A percentile compares a stretch with the other conserved stretches of the same genome.
Conservation (phyloP, 257 asterid species). For the Capsicum pubescens region DNA sequence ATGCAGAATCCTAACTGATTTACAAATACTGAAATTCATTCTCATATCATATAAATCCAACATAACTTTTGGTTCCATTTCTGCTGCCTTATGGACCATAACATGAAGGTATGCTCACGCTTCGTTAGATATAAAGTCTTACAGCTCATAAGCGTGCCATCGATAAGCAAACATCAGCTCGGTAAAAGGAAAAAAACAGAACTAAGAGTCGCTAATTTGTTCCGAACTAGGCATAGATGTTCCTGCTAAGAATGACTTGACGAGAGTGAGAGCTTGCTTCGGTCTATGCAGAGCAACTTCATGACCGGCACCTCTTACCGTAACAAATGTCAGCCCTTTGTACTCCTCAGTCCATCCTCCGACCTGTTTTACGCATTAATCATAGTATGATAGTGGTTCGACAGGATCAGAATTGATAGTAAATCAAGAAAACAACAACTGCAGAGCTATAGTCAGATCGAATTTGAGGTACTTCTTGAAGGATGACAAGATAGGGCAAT, state of each 20-base stretch:
- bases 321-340: conserved; percentile 75
- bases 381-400: background rate
- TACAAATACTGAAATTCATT: background rate
- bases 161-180: background rate
- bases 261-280: conserved; percentile 71
- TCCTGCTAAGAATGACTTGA: conserved; percentile 70
- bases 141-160: background rate
- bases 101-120: background rate
- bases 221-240: conserved; percentile 59
- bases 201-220: conserved; percentile 49
- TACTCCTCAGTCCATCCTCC: conserved; percentile 96
- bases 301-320: conserved; percentile 94
- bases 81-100: background rate
- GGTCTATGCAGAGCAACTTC: conserved; percentile 89
- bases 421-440: background rate
- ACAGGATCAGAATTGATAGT: background rate
- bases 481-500: background rate
- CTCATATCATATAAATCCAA: background rate
- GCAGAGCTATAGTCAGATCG: background rate
- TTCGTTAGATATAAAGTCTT: conserved; percentile 18
- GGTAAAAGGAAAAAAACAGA: background rate
- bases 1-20: background rate
- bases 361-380: conserved; percentile 52
- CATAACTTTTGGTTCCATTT: background rate
- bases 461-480: background rate